These are phyloP conservation scores for Filobasidium floriforme DNA, from an alignment of 768 basidiomycete species.

Conservation along the genomic window DNA sequence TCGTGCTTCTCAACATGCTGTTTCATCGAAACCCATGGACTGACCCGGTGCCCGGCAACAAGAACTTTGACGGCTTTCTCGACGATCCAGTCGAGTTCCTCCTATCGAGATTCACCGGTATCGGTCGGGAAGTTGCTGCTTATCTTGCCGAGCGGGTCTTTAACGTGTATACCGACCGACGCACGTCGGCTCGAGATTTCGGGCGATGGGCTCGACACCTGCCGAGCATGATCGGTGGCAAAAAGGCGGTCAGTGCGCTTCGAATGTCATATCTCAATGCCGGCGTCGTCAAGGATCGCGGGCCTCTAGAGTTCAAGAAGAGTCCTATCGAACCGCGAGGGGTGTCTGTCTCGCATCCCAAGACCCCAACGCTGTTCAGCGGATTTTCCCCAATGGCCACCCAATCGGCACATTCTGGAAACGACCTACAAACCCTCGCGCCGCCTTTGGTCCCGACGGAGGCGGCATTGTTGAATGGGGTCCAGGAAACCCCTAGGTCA, in stretches of 20 bases:
- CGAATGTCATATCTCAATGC: slow-evolving; percentile 24
- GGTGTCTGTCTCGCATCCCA: slow-evolving; percentile 27
- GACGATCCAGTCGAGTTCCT: slow-evolving; percentile 76
- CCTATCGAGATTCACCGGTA: slow-evolving; percentile 72
- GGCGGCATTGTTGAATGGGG: no score
- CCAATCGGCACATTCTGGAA: neutral
- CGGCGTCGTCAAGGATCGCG: slow-evolving; percentile 2
- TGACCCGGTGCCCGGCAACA: slow-evolving; percentile 74
- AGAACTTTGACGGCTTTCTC: slow-evolving; percentile 69
- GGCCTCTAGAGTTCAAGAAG: slow-evolving; percentile 23
- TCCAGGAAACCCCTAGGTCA: neutral
- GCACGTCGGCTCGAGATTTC: slow-evolving; percentile 74
- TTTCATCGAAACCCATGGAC: slow-evolving; percentile 99
- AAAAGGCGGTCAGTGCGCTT: slow-evolving; percentile 35
- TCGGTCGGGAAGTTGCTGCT: slow-evolving; percentile 62
- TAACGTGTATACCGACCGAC: slow-evolving; percentile 60
- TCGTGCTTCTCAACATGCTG: slow-evolving; percentile 98
- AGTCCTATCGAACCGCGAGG: slow-evolving; percentile 15
- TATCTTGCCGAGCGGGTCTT: slow-evolving; percentile 80
- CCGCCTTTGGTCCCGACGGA: no score
- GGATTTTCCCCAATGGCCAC: neutral
- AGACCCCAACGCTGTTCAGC: neutral
- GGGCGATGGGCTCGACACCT: slow-evolving; percentile 77
- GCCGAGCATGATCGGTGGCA: slow-evolving; percentile 57
- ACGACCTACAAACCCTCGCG: neutral